Base-by-base conservation (phyloP, 2,329 filamentous ascomycete species). In the Epichloe uncinata region DNA sequence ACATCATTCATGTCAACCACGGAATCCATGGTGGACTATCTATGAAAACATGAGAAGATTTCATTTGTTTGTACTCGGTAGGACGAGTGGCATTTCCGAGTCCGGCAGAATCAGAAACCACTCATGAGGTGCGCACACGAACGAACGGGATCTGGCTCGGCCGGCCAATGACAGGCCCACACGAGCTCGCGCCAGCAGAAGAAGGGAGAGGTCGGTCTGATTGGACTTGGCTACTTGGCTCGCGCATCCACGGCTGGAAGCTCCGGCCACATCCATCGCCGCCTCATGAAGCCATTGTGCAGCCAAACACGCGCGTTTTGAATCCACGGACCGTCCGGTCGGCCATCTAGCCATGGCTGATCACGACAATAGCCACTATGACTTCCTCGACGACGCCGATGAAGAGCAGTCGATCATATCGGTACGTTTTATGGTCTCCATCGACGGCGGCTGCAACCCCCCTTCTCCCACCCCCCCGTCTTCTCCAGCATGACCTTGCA, bases 1-100 rank as follows among this genome's bases (percentile, higher is more conserved):
- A 83, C 79, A 68, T 97, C 86, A 38, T 82, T 87, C 53, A 95
- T 80, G 66, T 96, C 89, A 61, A 97, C 88, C 45, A 88, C 81
- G 16, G 86, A 77, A 66, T 98, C 93, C 93, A 98, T 98, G 49
- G 55, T 68, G 60, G 36, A 45, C 42, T n/a, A 16, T 16, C 13
- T 12, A 9, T 3, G 26, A 30, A 30, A 9, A 9, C 26, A 30
- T 30, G 26, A 30, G 8, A 3, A 30, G 8, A 30, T 30, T 30
- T 9, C 3, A 30, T 4, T 30, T 30, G 26, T 9, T 30, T 37
- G n/a, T 4, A 37, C 22, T 26, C 22, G 22, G 4, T n/a, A n/a
- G n/a, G 35, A 13, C 13, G 35, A 13, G 6, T 13, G 35, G 35
- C 13, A 37, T 13, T n/a, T 37, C 13, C 35, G 35, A 37, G 7